Evolutionary conservation across 2,329 filamentous ascomycete genomes (phyloP).

Genomic region (Penicillium sp.): DNA sequence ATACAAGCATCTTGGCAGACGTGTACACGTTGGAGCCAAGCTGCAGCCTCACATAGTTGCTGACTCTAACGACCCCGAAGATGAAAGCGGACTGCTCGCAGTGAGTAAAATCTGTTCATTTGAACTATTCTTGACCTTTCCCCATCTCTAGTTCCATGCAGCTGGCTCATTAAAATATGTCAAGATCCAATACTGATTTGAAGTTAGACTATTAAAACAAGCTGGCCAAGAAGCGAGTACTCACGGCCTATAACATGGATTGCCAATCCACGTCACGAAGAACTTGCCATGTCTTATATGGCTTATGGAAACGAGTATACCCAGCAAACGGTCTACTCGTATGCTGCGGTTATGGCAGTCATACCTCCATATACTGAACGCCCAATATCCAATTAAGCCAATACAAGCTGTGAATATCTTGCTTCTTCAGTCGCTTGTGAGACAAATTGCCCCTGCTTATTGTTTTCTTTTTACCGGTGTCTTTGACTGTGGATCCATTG

Average conservation of each 20-base stretch:
- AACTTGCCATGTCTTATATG: slow-evolving; percentile 22
- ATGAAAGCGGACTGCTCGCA: neutral
- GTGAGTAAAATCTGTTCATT: neutral
- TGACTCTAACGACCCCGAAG: neutral
- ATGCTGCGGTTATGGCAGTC: slow-evolving; percentile 22
- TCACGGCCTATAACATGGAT: slow-evolving; percentile 23
- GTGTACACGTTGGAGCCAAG: neutral
- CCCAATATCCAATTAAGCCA: neutral
- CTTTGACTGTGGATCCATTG: too few species aligned
- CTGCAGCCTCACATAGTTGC: neutral
- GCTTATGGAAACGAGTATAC: slow-evolving; percentile 25
- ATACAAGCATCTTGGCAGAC: neutral
- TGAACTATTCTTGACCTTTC: too few species aligned
- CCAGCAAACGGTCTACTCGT: slow-evolving; percentile 18
- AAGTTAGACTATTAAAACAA: slow-evolving; percentile 1
- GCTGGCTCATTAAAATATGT: too few species aligned
- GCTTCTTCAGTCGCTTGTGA: neutral
- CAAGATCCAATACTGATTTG: neutral
- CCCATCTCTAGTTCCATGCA: too few species aligned
- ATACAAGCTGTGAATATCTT: neutral
- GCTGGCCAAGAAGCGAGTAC: slow-evolving; percentile 13
- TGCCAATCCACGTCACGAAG: slow-evolving; percentile 12
- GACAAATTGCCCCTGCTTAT: too few species aligned
- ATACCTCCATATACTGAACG: slow-evolving; percentile 18
- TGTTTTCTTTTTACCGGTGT: too few species aligned